Base-by-base conservation (phyloP, 108 stramenopile species). In the Nitzschia palea region DNA sequence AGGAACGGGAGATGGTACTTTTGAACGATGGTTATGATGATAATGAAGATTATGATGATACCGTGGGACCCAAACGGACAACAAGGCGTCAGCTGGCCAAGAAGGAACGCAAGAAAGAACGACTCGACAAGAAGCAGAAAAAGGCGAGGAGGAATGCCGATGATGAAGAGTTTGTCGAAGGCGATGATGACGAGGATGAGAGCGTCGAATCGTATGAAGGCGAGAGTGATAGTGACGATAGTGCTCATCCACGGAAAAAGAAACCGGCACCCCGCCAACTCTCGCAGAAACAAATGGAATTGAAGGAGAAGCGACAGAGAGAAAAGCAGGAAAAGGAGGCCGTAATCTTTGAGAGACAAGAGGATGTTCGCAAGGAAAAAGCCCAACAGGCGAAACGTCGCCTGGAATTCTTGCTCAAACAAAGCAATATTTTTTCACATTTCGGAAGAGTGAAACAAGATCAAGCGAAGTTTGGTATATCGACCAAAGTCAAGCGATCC, bases 381-480 rank as follows among this genome's bases (percentile, higher is more conserved):
- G 87, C 89, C 17, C 69, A 61, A 4, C 92, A 92, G 62, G 94
- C 95, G 2, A 88, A 95, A 71, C 69, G 81, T 32, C 83, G 96
- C n/a, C 79, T 99, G 25, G 87, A 97, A 56, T 99, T 91, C 70
- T 90, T 98, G 23, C 71, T 98, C 65, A 86, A 94, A 62, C 97
- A 99, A 77, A 88, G 87, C 44, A 97, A 98, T 70, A 93, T 99
- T 44, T 99, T 99, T 77, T 80, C 91, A 50, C 96, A 98, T 60
- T 99, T 99, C 77, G 95, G 90, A 1, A 65, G 66, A 63, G 91
- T 90, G 55, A 84, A 86, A 51, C 77, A 86, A 57, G 91, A 89
- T 58, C 71, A 80, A 59, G 79, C 83, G 27, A 75, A 81, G 66
- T 88, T 76, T 65, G 79, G 76, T 32, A 76, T 57, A 15, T 70